These are phyloP conservation scores for Diaporthe nobilis DNA, from an alignment of 2,329 filamentous ascomycete species.

Conservation along the genomic window DNA sequence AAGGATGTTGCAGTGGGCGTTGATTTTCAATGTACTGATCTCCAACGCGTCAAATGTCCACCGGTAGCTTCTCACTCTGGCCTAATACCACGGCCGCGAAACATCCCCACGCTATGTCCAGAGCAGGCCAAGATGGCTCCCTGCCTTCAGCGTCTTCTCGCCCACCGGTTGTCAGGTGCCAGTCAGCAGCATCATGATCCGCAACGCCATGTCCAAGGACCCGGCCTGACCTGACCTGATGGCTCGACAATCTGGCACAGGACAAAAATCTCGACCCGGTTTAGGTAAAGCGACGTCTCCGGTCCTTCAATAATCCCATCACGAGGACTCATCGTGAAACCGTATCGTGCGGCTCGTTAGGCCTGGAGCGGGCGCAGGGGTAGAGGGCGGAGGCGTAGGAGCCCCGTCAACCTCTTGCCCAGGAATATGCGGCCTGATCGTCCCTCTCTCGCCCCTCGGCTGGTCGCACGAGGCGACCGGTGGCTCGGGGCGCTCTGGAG, in stretches of 20 bases:
- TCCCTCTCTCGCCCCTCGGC: background rate
- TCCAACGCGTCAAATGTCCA: background rate
- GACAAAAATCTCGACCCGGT: background rate
- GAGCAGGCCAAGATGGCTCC: background rate
- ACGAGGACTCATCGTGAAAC: slow-evolving; percentile 57
- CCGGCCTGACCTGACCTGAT: background rate
- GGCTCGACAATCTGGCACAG: background rate
- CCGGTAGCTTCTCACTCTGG: background rate
- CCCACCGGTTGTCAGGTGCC: background rate
- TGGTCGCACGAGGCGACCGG: background rate
- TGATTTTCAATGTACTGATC: background rate
- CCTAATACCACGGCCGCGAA: background rate
- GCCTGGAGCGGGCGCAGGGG: slow-evolving; percentile 37
- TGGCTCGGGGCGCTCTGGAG: background rate
- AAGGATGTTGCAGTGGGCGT: background rate
- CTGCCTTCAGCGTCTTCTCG: background rate
- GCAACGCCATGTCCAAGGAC: background rate
- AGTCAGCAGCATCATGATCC: background rate
- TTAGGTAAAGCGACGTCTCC: background rate
- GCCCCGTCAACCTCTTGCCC: background rate
- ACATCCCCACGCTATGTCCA: background rate
- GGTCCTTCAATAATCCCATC: background rate
- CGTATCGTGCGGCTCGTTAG: slow-evolving; percentile 56
- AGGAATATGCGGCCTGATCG: background rate
- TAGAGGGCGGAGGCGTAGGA: background rate